Conservation (phyloP, 2,329 filamentous ascomycete genomes). For the Bretziella fagacearum region DNA sequence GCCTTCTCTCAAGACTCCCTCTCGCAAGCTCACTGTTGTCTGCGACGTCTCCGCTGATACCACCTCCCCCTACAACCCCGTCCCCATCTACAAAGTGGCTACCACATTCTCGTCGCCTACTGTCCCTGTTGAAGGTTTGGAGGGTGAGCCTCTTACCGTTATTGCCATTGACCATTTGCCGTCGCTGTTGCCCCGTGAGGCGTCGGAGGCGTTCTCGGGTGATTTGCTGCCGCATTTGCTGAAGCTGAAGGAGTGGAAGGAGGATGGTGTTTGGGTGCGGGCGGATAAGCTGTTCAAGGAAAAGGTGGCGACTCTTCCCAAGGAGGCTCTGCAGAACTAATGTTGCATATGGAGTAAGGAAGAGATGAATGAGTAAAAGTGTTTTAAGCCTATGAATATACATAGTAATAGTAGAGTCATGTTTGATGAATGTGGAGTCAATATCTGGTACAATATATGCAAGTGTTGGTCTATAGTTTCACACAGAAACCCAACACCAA, state of each 20-base stretch:
- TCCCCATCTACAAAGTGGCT: slow-evolving; percentile 69
- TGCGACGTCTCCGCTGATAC: slow-evolving; percentile 67
- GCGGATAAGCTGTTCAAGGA: slow-evolving; percentile 73
- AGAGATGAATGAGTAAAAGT: background rate
- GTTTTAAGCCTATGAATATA: background rate
- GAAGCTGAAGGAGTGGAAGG: slow-evolving; percentile 57
- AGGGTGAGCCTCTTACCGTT: slow-evolving; percentile 48
- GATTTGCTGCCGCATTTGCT: slow-evolving; percentile 64
- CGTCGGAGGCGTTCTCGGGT: slow-evolving; percentile 67
- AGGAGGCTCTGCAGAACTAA: slow-evolving; percentile 19
- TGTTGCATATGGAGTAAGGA: background rate
- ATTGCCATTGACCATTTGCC: slow-evolving; percentile 83
- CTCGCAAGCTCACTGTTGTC: slow-evolving; percentile 60
- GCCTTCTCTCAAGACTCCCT: slow-evolving; percentile 47
- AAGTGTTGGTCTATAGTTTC: background rate
- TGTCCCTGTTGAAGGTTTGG: slow-evolving; percentile 48
- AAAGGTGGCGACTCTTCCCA: slow-evolving; percentile 56
- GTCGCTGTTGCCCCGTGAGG: slow-evolving; percentile 67
- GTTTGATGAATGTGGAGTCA: background rate
- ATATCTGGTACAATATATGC: slow-evolving; percentile 4
- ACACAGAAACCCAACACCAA: background rate
- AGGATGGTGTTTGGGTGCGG: slow-evolving; percentile 62
- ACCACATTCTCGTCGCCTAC: slow-evolving; percentile 85
- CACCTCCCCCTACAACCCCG: slow-evolving; percentile 50
- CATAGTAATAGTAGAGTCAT: background rate